Conservation (phyloP, 2,329 filamentous ascomycete species). For the Hyphodiscus sp. region DNA sequence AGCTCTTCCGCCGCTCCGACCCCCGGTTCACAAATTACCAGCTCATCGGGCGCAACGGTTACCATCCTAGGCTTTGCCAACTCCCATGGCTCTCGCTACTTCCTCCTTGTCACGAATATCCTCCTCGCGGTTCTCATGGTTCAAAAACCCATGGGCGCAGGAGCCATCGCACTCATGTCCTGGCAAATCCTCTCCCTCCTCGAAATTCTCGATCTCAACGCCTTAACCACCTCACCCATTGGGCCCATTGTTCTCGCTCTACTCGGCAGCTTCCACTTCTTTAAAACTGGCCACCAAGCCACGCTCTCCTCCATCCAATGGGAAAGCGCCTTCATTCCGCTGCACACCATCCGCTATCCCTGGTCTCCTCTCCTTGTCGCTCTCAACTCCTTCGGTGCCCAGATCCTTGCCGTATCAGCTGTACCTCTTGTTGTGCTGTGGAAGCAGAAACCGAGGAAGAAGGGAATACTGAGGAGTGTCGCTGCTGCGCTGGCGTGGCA, state of each 20-base stretch:
- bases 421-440: constrained; percentile 80
- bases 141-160: constrained; percentile 91
- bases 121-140: constrained; percentile 70
- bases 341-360: constrained; percentile 77
- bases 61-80: constrained; percentile 89
- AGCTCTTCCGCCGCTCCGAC: constrained; percentile 34
- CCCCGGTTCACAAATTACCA: constrained; percentile 16
- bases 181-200: constrained; percentile 83
- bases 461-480: constrained; percentile 44
- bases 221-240: constrained; percentile 61
- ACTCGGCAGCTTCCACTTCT: constrained; percentile 91
- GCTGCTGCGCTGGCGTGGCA: constrained; percentile 69
- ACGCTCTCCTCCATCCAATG: constrained; percentile 84
- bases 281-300: constrained; percentile 96
- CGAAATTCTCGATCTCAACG: constrained; percentile 56
- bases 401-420: constrained; percentile 73
- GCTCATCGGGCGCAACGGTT: constrained; percentile 47
- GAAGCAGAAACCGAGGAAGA: constrained; percentile 75
- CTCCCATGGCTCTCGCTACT: constrained; percentile 83
- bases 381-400: constrained; percentile 83
- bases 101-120: constrained; percentile 75
- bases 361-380: constrained; percentile 78
- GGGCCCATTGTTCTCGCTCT: constrained; percentile 79
- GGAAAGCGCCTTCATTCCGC: constrained; percentile 89
- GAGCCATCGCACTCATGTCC: constrained; percentile 71